These are phyloP conservation scores for Pluteus cervinus DNA, from an alignment of 768 basidiomycete species.

Conservation along the genomic window DNA sequence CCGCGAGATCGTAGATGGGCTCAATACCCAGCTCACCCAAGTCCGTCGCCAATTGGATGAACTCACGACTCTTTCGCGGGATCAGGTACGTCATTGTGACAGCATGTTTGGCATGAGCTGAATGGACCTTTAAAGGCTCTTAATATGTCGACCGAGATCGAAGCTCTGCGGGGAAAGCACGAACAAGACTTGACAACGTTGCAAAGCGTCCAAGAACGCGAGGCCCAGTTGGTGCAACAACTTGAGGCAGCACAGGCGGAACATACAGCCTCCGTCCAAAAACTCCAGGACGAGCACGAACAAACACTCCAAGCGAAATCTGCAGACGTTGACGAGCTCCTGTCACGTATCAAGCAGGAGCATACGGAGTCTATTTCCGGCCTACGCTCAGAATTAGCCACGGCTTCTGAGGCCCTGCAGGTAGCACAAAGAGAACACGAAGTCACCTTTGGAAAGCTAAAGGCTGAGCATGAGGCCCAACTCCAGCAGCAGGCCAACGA, in stretches of 20 bases:
- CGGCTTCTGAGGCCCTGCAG: slow-evolving; percentile 35
- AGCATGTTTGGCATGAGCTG: background rate
- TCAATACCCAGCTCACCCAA: slow-evolving; percentile 61
- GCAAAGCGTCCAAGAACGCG: slow-evolving; percentile 50
- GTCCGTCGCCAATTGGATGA: slow-evolving; percentile 80
- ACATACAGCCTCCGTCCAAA: slow-evolving; percentile 41
- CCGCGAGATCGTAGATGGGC: slow-evolving; percentile 67
- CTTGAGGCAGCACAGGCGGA: slow-evolving; percentile 47
- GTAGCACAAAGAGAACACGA: slow-evolving; percentile 53
- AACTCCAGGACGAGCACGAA: slow-evolving; percentile 44
- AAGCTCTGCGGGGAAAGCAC: slow-evolving; percentile 61
- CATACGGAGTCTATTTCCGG: slow-evolving; percentile 33
- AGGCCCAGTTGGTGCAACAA: slow-evolving; percentile 44
- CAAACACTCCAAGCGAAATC: slow-evolving; percentile 30
- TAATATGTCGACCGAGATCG: slow-evolving; percentile 87
- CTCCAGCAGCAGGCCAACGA: slow-evolving; percentile 50
- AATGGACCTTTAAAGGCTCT: slow-evolving; percentile 43
- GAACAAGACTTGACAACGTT: slow-evolving; percentile 44
- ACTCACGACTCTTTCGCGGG: slow-evolving; percentile 70
- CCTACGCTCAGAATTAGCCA: slow-evolving; percentile 39
- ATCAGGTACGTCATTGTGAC: slow-evolving; percentile 58
- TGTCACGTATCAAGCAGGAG: slow-evolving; percentile 43
- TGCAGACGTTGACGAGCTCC: slow-evolving; percentile 39
- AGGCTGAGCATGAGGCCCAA: slow-evolving; percentile 45
- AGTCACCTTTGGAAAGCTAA: slow-evolving; percentile 51